Evolutionary conservation across 306 rosid species (phyloP).

Genomic region (Oxytropis ochrocephala): DNA sequence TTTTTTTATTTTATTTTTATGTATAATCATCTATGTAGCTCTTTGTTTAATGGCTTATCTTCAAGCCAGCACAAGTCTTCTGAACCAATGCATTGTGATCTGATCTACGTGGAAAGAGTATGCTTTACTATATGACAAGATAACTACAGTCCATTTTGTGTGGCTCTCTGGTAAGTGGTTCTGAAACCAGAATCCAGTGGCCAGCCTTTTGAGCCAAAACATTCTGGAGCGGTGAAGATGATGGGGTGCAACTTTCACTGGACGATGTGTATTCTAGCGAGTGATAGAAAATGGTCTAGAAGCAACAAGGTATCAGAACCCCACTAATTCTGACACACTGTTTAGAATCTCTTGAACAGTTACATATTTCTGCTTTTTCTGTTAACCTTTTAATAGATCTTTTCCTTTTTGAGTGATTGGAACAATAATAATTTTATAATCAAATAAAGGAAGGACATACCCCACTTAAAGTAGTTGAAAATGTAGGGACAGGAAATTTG

Average conservation of each 20-base stretch:
- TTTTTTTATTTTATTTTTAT: not conserved
- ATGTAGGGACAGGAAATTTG: not conserved
- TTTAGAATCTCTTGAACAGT: constrained; percentile 32
- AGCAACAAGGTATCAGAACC: constrained; percentile 13
- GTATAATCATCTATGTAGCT: no score
- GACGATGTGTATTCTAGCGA: constrained; percentile 7
- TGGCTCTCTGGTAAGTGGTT: constrained; percentile 31
- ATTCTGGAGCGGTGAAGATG: constrained; percentile 24
- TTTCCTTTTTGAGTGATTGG: constrained; percentile 14
- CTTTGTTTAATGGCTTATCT: constrained; percentile 20
- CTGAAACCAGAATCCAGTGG: constrained; percentile 21
- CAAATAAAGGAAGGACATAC: constrained; percentile 19
- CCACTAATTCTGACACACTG: constrained; percentile 30
- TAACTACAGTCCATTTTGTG: constrained; percentile 17
- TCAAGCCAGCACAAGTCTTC: constrained; percentile 7
- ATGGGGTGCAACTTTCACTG: constrained; percentile 23
- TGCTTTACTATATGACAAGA: constrained; percentile 17
- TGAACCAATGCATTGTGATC: constrained; percentile 32
- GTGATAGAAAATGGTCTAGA: constrained; percentile 13
- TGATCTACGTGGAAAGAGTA: constrained; percentile 26
- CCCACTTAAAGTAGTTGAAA: not conserved
- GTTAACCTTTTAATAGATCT: constrained; percentile 25
- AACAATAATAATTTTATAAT: constrained; percentile 10
- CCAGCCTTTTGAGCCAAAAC: constrained; percentile 25
- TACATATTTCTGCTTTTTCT: constrained; percentile 11